Evolutionary conservation across 2,329 filamentous ascomycete species (phyloP), one percentile per base, ranked within the genome.

Genomic region (Penicillium crustosum): DNA sequence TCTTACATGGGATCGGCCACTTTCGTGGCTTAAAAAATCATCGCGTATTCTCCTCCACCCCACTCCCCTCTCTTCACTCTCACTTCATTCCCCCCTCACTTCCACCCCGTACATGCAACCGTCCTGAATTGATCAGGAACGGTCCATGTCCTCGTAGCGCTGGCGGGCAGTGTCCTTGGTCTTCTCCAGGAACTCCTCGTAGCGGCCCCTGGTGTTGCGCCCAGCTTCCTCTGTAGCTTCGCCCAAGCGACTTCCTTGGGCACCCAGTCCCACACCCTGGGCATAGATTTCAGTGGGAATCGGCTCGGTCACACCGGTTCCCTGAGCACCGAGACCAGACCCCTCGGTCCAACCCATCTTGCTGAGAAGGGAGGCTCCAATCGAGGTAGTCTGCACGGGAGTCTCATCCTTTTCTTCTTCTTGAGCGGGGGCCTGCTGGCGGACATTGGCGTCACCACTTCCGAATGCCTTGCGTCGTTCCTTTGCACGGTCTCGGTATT

Each of bases 261-360:
- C 79, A 7, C 79, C 79, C 35, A 82, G 61, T 4, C 79, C 79
- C 1, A 82, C 79, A 25, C 79, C 79, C 54, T 79, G 77, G 5
- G 76, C 79, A 62, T 82, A 82, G 12, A 81, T 69, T 38, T 81
- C 77, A 6, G 79, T 79, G 13, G 75, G 69, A 53, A 82, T 79
- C 0, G 79, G 78, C 2, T 74, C 77, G 0, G 75, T 78, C 65
- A 79, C 77, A 21, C 79, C 79, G 1, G 77, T 78, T 1, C 79
- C 79, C 60, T 79, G 73, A 5, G 78, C 79, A 41, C 79, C 79
- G 10, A 82, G 70, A 1, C 79, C 79, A 50, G 77, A 72, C 0
- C 79, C 79, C 5, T 73, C 77, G 2, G 74, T 75, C 76, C 79
- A 81, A 19, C 79, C 79, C 79, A 82, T 81, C 58, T 81, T 81